These are phyloP conservation scores for Plantago coronopus DNA, from an alignment of 305 asterid species.

Conservation along the genomic window DNA sequence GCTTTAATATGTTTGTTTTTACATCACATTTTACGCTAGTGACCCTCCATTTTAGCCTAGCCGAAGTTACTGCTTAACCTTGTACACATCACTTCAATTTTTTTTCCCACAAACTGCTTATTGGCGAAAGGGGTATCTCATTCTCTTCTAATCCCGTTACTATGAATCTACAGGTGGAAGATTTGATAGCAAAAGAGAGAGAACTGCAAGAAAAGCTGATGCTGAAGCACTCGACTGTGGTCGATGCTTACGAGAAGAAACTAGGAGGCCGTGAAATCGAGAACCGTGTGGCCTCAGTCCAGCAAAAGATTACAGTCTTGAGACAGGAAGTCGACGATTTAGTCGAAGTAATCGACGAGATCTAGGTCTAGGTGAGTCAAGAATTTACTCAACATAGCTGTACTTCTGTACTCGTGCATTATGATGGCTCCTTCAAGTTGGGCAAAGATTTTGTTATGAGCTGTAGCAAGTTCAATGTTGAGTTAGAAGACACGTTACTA, in stretches of 20 bases:
- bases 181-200: slow-evolving; percentile 70
- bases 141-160: slow-evolving; percentile 1
- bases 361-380: slow-evolving; percentile 26
- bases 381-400: no score
- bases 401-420: background rate
- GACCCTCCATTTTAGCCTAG: no score
- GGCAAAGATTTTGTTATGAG: slow-evolving; percentile 2
- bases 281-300: slow-evolving; percentile 68
- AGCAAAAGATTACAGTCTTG: slow-evolving; percentile 65
- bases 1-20: no score
- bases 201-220: slow-evolving; percentile 84
- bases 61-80: no score
- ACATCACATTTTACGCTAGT: no score
- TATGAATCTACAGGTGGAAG: slow-evolving; percentile 57
- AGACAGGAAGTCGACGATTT: slow-evolving; percentile 86
- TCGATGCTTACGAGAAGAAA: slow-evolving; percentile 80
- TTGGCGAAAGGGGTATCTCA: background rate
- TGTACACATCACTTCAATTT: no score
- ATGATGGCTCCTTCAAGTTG: background rate
- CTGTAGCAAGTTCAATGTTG: slow-evolving; percentile 2
- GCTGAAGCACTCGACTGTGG: slow-evolving; percentile 72
- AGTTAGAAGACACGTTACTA: no score
- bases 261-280: slow-evolving; percentile 70
- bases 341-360: slow-evolving; percentile 76
- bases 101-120: no score